Conservation (phyloP, 345 rosid species). For the Acer saccharum region DNA sequence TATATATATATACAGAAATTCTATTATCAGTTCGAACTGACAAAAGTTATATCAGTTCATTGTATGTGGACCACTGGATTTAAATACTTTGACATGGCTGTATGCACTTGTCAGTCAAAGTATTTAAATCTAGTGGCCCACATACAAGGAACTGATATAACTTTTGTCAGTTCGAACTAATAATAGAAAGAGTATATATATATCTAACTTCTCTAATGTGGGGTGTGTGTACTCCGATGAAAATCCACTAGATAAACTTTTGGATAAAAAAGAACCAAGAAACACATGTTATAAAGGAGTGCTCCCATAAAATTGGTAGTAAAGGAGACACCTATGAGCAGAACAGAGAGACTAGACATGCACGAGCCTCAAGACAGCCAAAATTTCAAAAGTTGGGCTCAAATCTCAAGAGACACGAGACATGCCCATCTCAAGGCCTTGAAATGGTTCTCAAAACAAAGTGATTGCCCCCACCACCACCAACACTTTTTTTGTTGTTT, state of each 20-base stretch:
- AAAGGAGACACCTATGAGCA: neutral
- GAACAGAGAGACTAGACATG: neutral
- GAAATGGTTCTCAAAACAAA: neutral
- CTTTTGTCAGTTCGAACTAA: too few species aligned
- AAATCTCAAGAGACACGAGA: neutral
- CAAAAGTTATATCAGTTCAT: too few species aligned
- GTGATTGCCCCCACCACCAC: neutral
- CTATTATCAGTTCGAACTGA: too few species aligned
- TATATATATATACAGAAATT: too few species aligned
- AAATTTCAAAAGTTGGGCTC: slow-evolving; percentile 15
- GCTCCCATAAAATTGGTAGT: neutral
- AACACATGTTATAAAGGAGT: neutral
- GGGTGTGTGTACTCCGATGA: neutral
- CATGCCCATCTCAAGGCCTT: neutral
- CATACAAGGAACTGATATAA: too few species aligned
- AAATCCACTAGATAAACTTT: neutral
- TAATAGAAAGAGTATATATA: too few species aligned
- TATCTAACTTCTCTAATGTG: too few species aligned
- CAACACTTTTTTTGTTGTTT: neutral
- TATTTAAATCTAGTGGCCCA: too few species aligned
- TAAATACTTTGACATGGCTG: too few species aligned
- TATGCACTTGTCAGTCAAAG: too few species aligned
- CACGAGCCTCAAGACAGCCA: slow-evolving; percentile 16
- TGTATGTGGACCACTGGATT: too few species aligned
- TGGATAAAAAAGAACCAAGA: too few species aligned